phyloP scores from a whole-genome alignment of 1,139 yeast species.

The Debaryomyces sp. region DNA sequence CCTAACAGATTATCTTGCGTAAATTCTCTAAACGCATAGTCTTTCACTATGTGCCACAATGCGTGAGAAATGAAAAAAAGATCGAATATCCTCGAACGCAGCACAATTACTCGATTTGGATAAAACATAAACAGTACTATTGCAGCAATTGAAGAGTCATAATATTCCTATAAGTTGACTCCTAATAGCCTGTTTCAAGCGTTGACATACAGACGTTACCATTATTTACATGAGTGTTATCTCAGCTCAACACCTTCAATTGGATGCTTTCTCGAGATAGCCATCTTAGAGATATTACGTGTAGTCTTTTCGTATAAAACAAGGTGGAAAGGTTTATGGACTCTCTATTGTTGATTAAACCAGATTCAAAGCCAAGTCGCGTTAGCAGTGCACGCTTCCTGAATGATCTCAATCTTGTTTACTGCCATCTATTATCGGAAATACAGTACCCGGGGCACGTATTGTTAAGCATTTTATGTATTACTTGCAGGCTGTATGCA shows the following conservation, averaged over 20 bases:
- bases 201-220: neutral
- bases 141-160: neutral
- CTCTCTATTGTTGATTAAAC: neutral
- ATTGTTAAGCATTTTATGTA: neutral
- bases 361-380: neutral
- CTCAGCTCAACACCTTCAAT: neutral
- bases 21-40: neutral
- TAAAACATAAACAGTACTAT: neutral
- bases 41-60: neutral
- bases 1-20: neutral
- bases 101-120: neutral
- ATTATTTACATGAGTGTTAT: neutral
- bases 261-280: neutral
- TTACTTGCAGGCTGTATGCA: conserved; percentile 2
- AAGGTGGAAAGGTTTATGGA: neutral
- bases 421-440: neutral
- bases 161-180: neutral
- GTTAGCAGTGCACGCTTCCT: neutral
- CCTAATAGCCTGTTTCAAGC: neutral
- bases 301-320: neutral
- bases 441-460: neutral
- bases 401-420: neutral
- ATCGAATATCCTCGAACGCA: neutral
- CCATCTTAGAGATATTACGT: no score
- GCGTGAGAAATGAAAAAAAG: neutral